phyloP scores from a whole-genome alignment of 2,329 filamentous ascomycete species.

The Colletotrichum godetiae region DNA sequence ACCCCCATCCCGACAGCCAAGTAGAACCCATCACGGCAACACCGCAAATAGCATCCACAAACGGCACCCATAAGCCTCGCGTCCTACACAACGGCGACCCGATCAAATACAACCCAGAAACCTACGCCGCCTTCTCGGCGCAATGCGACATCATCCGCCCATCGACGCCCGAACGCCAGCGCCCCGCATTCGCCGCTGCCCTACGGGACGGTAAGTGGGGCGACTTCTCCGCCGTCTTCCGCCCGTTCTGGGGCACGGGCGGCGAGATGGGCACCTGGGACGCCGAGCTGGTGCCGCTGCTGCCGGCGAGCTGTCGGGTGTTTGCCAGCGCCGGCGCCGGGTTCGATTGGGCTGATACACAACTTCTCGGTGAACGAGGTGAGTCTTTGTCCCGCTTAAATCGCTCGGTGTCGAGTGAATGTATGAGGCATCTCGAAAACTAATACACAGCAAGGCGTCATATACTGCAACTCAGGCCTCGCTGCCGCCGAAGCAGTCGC shows the following conservation, averaged over 20 bases:
- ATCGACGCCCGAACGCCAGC: conserved; percentile 59
- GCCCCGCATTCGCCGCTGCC: conserved; percentile 60
- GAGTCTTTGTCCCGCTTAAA: conserved; percentile 34
- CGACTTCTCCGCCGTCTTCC: conserved; percentile 64
- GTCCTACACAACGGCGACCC: conserved; percentile 82
- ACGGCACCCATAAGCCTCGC: conserved; percentile 53
- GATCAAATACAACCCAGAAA: conserved; percentile 60
- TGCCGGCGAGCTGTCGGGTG: conserved; percentile 67
- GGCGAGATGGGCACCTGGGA: conserved; percentile 76
- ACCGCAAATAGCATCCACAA: conserved; percentile 27
- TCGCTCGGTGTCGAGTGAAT: background rate
- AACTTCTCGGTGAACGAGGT: conserved; percentile 70
- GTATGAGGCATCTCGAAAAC: background rate
- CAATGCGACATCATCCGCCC: conserved; percentile 65
- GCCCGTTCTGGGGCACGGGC: conserved; percentile 72
- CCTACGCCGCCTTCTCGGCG: conserved; percentile 55
- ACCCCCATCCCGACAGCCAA: conserved; percentile 34
- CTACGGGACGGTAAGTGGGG: conserved; percentile 65
- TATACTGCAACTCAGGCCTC: conserved; percentile 79
- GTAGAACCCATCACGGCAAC: conserved; percentile 37
- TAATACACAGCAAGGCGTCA: conserved; percentile 58
- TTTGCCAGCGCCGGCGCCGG: conserved; percentile 74
- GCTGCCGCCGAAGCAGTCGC: conserved; percentile 79
- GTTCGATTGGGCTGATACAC: conserved; percentile 75
- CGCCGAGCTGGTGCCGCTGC: conserved; percentile 64